phyloP scores from a whole-genome alignment of 2,329 filamentous ascomycete species.

The Phialophora expanda region DNA sequence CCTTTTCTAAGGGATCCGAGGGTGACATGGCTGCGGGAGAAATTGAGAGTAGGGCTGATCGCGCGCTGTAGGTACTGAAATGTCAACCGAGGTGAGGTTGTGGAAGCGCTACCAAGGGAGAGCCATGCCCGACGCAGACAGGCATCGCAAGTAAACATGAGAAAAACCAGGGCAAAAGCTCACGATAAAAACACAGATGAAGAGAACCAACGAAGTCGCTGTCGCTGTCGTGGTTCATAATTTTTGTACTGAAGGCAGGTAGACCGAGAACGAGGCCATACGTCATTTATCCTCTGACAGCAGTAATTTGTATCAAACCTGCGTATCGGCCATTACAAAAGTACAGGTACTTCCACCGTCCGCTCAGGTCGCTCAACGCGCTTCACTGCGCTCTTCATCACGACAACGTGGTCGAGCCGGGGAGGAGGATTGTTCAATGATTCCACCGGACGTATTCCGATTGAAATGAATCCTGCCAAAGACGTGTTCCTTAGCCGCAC shows the following conservation, averaged over 20 bases:
- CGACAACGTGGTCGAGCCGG: neutral
- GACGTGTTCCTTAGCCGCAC: neutral
- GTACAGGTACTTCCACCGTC: constrained; percentile 7
- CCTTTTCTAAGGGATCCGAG: constrained; percentile 33
- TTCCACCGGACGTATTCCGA: neutral
- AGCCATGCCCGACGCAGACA: constrained; percentile 35
- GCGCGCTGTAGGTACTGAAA: constrained; percentile 3
- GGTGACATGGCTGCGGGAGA: constrained; percentile 35
- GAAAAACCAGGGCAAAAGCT: constrained; percentile 16
- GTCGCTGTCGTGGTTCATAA: neutral
- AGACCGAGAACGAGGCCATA: constrained; percentile 19
- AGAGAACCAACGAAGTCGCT: neutral
- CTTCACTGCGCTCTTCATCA: neutral
- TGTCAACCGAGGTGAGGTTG: constrained; percentile 3
- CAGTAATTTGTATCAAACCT: neutral
- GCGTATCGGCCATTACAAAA: neutral
- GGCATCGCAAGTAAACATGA: constrained; percentile 37
- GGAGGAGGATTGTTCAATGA: neutral
- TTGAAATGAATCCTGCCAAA: neutral
- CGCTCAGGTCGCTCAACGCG: neutral
- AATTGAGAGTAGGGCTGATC: constrained; percentile 6
- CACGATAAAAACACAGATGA: neutral
- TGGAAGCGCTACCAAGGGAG: constrained; percentile 14
- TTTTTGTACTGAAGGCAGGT: constrained; percentile 22
- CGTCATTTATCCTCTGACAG: neutral